These are phyloP conservation scores for Moricandia arvensis DNA, from an alignment of 345 rosid genomes.

Conservation along the genomic window DNA sequence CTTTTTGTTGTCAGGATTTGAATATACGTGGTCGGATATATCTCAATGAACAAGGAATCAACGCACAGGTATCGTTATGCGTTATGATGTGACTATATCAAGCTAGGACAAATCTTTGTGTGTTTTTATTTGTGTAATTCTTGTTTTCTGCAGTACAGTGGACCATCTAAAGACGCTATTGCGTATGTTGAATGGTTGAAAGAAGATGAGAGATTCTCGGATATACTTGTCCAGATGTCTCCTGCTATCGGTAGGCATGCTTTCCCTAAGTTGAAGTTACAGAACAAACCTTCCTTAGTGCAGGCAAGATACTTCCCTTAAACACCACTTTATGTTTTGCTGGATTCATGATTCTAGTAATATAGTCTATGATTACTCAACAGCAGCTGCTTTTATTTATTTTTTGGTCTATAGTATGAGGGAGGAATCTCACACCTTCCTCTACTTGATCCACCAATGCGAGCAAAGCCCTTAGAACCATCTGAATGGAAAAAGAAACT, in stretches of 20 bases:
- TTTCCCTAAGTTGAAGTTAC: conserved; percentile 81
- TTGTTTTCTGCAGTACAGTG: conserved; percentile 76
- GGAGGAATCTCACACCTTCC: conserved; percentile 87
- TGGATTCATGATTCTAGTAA: neutral
- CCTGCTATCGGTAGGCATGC: conserved; percentile 77
- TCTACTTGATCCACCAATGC: conserved; percentile 63
- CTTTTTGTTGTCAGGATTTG: conserved; percentile 41
- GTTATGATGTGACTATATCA: neutral
- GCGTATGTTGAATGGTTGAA: conserved; percentile 81
- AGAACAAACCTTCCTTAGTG: conserved; percentile 82
- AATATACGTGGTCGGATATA: conserved; percentile 80
- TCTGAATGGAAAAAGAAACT: conserved; percentile 80
- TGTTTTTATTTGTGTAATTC: conserved; percentile 17
- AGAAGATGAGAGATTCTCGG: conserved; percentile 64
- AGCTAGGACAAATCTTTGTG: neutral
- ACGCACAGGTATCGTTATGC: conserved; percentile 71
- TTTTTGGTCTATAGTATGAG: conserved; percentile 53
- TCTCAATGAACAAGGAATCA: conserved; percentile 86
- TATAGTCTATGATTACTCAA: conserved; percentile 4
- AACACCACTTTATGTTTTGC: neutral
- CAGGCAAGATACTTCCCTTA: conserved; percentile 54
- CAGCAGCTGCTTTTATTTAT: neutral
- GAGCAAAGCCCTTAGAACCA: conserved; percentile 75
- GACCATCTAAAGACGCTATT: conserved; percentile 72
- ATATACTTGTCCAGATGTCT: conserved; percentile 78